Evolutionary conservation across 768 basidiomycete genomes (phyloP).

Genomic region (Leccinellum rugosiceps): DNA sequence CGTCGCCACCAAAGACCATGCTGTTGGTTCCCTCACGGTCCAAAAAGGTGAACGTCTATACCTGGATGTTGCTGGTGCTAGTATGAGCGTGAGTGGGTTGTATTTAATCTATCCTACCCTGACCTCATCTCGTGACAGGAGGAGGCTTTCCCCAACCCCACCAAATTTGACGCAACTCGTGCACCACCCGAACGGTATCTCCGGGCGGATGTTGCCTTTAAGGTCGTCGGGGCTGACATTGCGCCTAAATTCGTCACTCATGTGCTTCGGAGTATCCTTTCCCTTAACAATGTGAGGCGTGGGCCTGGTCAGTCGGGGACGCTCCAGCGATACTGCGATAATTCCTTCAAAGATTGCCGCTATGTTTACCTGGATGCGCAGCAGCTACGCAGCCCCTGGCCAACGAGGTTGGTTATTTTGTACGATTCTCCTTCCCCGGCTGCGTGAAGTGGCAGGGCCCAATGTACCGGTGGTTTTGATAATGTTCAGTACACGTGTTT

Average conservation of each 20-base stretch:
- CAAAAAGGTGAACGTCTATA: constrained; percentile 56
- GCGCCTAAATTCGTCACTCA: constrained; percentile 58
- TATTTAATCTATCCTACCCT: neutral
- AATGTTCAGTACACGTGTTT: neutral
- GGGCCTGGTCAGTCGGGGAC: constrained; percentile 66
- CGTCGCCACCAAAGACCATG: constrained; percentile 44
- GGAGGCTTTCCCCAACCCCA: constrained; percentile 49
- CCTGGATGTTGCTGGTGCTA: constrained; percentile 56
- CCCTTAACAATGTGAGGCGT: constrained; percentile 54
- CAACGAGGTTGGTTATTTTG: constrained; percentile 60
- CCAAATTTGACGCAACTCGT: constrained; percentile 43
- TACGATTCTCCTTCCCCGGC: constrained; percentile 22
- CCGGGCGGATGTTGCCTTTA: constrained; percentile 46
- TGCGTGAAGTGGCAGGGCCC: constrained; percentile 13
- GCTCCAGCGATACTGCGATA: constrained; percentile 56
- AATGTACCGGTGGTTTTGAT: neutral
- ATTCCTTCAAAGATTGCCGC: constrained; percentile 44
- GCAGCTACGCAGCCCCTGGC: constrained; percentile 60
- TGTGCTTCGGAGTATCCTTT: constrained; percentile 63
- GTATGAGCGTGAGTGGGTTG: constrained; percentile 48
- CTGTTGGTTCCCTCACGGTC: constrained; percentile 40
- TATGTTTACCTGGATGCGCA: constrained; percentile 54
- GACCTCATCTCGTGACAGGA: constrained; percentile 34
- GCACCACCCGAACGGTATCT: constrained; percentile 44
- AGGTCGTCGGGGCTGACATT: constrained; percentile 50